Base-by-base conservation (phyloP, 1,139 yeast species). In the Candida dubliniensis region DNA sequence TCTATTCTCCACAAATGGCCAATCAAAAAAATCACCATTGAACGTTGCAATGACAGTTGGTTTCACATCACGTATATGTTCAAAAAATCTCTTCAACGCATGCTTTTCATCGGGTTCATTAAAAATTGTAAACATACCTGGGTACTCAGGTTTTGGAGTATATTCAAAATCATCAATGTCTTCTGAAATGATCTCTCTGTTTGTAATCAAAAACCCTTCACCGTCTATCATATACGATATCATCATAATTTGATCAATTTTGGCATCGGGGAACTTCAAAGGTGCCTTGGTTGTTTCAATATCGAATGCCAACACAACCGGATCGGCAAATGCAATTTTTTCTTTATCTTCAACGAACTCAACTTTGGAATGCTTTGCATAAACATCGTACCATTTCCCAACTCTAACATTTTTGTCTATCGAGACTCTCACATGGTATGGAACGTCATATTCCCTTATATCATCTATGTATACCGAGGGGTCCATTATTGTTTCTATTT, bases 181-280 rank as follows among this genome's bases (percentile, higher is more conserved):
- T 60, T 89, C 87, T 2, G 96, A 83, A 32, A 95, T 91, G 54
- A 95, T 89, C 55, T 91, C 97, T 57, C 99, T 71, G 60, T 95
- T 95, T 9, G 98, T 95, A 51, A 95, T 95, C 32, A 95, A 71
- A 59, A 70, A 95, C 36, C 99, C 99, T 55, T 89, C 96, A 6
- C 99, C 99, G 60, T 95, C 99, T 48, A 95, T 90, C 99, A 95
- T 95, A 64, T 95, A 95, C 2, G 99, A 95, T 46, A 95, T 93
- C 99, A 95, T 95, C 98, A 95, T 95, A 38, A 95, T 79, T 64
- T 89, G 96, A 67, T 95, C 99, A n/a, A 87, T 74, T 15, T 86
- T 74, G 4, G 97, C 79, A 58, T 89, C 99, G 0, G 99, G 99
- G 54, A 95, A 95, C 60, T 95, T 95, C 47, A 95, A 76, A 1